Percentiles rank a stretch among this genome's conserved stretches.
phyloP scores from a whole-genome alignment of 768 basidiomycete species.

The Tricholoma saponaceum region DNA sequence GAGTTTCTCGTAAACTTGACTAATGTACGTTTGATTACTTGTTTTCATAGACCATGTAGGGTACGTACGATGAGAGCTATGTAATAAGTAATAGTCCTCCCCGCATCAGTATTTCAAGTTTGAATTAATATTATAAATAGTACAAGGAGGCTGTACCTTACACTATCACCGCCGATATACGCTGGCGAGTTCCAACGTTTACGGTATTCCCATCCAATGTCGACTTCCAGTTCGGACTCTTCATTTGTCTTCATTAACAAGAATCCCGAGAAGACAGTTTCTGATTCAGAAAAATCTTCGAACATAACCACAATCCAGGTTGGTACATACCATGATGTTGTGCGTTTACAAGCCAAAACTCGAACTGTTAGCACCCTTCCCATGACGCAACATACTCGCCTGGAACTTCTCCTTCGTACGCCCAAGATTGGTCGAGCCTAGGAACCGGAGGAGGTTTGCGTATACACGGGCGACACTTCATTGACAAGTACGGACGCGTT shows the following conservation, averaged over 20 bases:
- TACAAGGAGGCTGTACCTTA: too few relatives aligned
- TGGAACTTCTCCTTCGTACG: slow-evolving; percentile 49
- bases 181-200: slow-evolving; percentile 3
- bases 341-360: background rate
- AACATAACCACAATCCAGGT: slow-evolving; percentile 2
- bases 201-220: slow-evolving; percentile 19
- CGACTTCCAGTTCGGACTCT: slow-evolving; percentile 34
- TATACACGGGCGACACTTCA: slow-evolving; percentile 73
- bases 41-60: too few relatives aligned
- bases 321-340: background rate
- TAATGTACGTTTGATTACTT: too few relatives aligned
- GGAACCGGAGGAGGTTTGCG: slow-evolving; percentile 54
- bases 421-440: slow-evolving; percentile 66
- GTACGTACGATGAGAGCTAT: too few relatives aligned
- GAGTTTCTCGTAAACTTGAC: too few relatives aligned
- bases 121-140: too few relatives aligned
- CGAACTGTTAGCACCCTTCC: slow-evolving; percentile 38
- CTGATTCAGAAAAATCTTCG: background rate
- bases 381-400: slow-evolving; percentile 36
- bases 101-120: too few relatives aligned
- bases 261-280: slow-evolving; percentile 3
- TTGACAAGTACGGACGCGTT: slow-evolving; percentile 77
- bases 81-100: too few relatives aligned
- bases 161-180: too few relatives aligned
- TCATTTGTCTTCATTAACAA: slow-evolving; percentile 47